Percentiles rank a stretch among this genome's conserved stretches.
phyloP scores from a whole-genome alignment of 257 asterid genomes.

The Nicotiana benthamiana region DNA sequence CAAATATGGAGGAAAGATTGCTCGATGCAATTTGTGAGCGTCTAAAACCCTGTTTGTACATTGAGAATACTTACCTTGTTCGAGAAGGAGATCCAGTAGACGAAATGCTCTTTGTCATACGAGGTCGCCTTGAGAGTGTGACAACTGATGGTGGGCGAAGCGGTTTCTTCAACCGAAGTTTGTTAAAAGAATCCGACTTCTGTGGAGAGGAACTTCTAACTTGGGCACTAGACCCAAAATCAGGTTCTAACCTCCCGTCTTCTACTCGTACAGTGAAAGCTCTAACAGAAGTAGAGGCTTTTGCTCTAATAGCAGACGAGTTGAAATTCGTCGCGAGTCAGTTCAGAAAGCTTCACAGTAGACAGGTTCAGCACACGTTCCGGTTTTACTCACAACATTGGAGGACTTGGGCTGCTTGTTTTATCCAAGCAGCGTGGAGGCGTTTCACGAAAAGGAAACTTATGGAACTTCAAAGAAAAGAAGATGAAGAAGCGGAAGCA shows the following conservation, averaged over 20 bases:
- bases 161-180: constrained; percentile 17
- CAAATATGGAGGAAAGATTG: constrained; percentile 91
- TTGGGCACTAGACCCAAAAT: constrained; percentile 14
- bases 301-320: constrained; percentile 14
- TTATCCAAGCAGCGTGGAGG: constrained; percentile 61
- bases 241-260: constrained; percentile 12
- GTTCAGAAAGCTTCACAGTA: constrained; percentile 18
- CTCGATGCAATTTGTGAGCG: constrained; percentile 94
- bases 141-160: constrained; percentile 21
- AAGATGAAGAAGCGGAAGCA: constrained; percentile 43
- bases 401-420: constrained; percentile 20
- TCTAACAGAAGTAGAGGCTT: constrained; percentile 14
- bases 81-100: constrained; percentile 28
- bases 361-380: constrained; percentile 19
- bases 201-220: constrained; percentile 21
- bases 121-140: constrained; percentile 19
- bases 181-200: constrained; percentile 10
- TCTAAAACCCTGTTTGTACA: constrained; percentile 72
- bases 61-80: constrained; percentile 11
- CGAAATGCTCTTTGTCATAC: constrained; percentile 21
- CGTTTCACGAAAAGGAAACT: constrained; percentile 68
- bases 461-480: constrained; percentile 62
- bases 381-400: constrained; percentile 16
- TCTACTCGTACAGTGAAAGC: constrained; percentile 20
- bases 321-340: constrained; percentile 17